Evolutionary conservation across 1,284 basidiomycete species (phyloP), one percentile per base, ranked within the genome.

Genomic region (Phellinidium pouzarii): DNA sequence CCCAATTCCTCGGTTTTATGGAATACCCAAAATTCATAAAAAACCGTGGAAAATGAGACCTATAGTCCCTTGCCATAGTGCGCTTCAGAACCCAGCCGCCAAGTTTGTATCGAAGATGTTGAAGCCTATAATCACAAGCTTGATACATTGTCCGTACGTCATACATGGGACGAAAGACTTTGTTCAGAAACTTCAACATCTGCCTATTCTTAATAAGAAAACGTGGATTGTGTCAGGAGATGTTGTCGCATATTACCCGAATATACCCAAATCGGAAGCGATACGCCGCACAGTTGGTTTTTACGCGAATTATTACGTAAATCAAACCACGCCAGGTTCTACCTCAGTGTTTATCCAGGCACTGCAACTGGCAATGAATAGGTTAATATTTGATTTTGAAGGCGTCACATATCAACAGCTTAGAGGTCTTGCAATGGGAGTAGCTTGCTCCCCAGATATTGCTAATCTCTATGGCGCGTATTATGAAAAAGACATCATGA

Each of bases 351-450:
- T 31, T 12, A 31, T 31, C 29, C 29, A 31, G 29, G 29, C 29
- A 12, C 29, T 31, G 6, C 12, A 6, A 31, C 5, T 31, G 6
- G 29, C 29, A 6, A 5, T 31, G 29, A 44, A 34, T 4, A 48
- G 63, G n/a, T 45, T 66, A 4, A 27, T 65, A 2, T 46, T 50
- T 27, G 47, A 57, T 20, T 67, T 60, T 44, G 22, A 61, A 11
- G 50, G 58, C 31, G 47, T 59, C 25, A 40, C 55, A 3, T 66
- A 60, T 46, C 4, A 31, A 17, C 66, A 68, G 51, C 17, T 44
- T 9, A 51, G 48, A n/a, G 66, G 68, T 5, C 55, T 70, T 1
- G 67, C 68, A 19, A 71, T 71, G 68, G 69, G 68, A 3, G 59
- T 70, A 2, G 64, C 67, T 2, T 50, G 56, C 22, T 59, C 59